Evolutionary conservation across 352 stramenopile species (phyloP), one percentile per base, ranked within the genome.

Genomic region (Pythium pyrilobum): DNA sequence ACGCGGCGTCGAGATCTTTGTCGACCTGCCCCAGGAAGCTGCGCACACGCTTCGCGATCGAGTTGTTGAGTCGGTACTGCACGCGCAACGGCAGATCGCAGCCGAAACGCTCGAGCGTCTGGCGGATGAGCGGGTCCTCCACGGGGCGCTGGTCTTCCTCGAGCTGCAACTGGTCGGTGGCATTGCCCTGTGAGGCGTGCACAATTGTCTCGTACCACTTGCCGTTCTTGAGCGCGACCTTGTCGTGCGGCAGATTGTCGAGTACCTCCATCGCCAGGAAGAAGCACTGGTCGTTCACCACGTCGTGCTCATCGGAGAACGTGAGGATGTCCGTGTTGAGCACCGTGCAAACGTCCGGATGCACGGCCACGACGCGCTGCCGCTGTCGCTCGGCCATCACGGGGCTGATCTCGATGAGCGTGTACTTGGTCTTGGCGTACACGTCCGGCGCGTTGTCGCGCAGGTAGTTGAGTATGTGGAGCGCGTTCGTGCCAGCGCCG

Each of bases 161-260:
- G 23, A 92, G 59, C 48, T 49, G 36, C 24, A 67, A 39, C 5
- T 37, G 25, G 15, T 10, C 4, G 6, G 33, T 31, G 2, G 28
- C 37, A 21, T 7, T 49, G 25, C 13, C 11, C 13, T 25, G 24
- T 7, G 49, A 32, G 18, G 72, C 62, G 32, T 72, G 69, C 21
- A 93, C 69, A 21, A 85, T 46, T 6, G 80, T 87, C 59, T 93
- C 80, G 60, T 68, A 76, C 82, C 82, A 93, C 58, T 89, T 83
- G 64, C 80, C 80, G 38, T 77, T 72, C n/a, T 69, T 52, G n/a
- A 89, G 60, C 29, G 62, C 53, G 12, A 96, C 79, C 61, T 97
- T 97, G 73, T 97, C 88, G 53, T 97, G 88, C 32, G 87, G 88
- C 28, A 97, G 56, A 60, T 97, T 97, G 68, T 97, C 88, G 8